Evolutionary conservation across 1,284 basidiomycete genomes (phyloP).

Genomic region (Trichosporon asahii): DNA sequence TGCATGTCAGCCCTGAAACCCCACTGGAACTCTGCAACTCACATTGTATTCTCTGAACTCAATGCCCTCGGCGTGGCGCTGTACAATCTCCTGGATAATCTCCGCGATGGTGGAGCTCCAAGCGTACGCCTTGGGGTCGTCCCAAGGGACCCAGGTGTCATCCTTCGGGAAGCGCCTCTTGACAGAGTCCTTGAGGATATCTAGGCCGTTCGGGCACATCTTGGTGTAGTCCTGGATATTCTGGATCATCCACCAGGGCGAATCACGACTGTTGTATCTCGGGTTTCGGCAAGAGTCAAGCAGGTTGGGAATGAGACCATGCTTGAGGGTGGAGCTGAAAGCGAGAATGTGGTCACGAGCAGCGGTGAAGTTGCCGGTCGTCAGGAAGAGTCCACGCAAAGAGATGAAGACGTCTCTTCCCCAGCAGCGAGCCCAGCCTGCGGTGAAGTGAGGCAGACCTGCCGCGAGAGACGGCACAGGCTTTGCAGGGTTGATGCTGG

Average conservation of each 20-base stretch:
- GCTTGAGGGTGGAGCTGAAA: conserved; percentile 73
- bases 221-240: conserved; percentile 92
- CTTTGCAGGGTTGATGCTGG: conserved; percentile 67
- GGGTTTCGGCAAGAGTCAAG: conserved; percentile 81
- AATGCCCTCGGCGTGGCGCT: conserved; percentile 89
- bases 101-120: conserved; percentile 81
- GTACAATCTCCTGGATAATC: conserved; percentile 91
- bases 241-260: conserved; percentile 84
- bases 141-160: conserved; percentile 89
- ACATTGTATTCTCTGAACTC: conserved; percentile 88
- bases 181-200: conserved; percentile 74
- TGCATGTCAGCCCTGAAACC: conserved; percentile 22
- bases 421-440: conserved; percentile 92
- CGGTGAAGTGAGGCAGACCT: conserved; percentile 87
- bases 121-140: conserved; percentile 77
- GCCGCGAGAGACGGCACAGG: conserved; percentile 79
- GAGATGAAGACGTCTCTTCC: conserved; percentile 96
- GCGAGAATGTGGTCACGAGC: conserved; percentile 84
- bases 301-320: conserved; percentile 88
- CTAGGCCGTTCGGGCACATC: conserved; percentile 77
- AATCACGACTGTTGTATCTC: conserved; percentile 58
- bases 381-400: conserved; percentile 82
- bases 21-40: conserved; percentile 16
- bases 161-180: conserved; percentile 89
- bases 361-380: conserved; percentile 80